Base-by-base conservation (phyloP, 306 rosid species). In the Begonia peltatifolia region DNA sequence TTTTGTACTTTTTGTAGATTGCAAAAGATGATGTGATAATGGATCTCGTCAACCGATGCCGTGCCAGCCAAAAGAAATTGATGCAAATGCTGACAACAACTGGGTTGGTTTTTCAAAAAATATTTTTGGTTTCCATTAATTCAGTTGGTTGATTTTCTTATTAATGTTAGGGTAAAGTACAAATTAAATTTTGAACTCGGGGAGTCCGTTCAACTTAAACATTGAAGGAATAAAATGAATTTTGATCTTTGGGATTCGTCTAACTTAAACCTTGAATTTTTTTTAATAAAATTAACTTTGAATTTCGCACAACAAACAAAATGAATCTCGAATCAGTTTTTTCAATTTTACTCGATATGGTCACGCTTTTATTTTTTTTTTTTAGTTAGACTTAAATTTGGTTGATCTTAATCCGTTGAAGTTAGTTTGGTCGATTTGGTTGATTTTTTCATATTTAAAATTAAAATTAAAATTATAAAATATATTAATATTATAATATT, bases 51-150 rank as follows among this genome's bases (percentile, higher is more conserved):
- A 75, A 74, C 54, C 84, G 84, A 10, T 80, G 99, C 61, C 88
- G 96, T 66, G 61, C 82, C 65, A 86, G 81, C 73, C 99, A 86
- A 82, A 92, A 79, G 65, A 86, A 81, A 70, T 70, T 92, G 79
- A 92, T 86, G 81, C 94, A 92, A 66, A 86, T 92, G 99, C 81
- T 92, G 52, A 92, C 99, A 51, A 79, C 94, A 15, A 81, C 96
- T 22, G 99, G 94, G 99, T 90, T 65, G 73, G 94, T 77, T 64
- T 41, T 54, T 22, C 50, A 47, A 20, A 18, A 18, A 54, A 9
- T 12, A 6, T 38, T 20, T 55, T 56, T 12, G 42, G 20, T 42
- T 6, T 11, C 59, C 56, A 64, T 42, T 44, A 17, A 10, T 47
- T 46, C 11, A 44, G 6, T 58, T 48, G 63, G 12, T 6, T 58